Percentiles rank a stretch among this genome's conserved stretches.
Evolutionary conservation across 768 basidiomycete species (phyloP).

Genomic region (Leccinum variicolor): DNA sequence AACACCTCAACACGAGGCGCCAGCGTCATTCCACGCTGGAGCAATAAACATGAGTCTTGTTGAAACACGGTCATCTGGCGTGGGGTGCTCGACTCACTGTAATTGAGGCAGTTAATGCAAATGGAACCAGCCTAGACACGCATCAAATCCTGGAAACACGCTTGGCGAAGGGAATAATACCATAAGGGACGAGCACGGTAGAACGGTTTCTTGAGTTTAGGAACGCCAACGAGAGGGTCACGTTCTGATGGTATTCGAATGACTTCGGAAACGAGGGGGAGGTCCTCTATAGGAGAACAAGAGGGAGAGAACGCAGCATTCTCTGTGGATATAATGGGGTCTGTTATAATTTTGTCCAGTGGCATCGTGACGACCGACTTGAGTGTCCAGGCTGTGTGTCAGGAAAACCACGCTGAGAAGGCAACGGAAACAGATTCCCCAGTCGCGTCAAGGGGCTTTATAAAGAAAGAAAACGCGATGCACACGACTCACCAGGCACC

Average conservation of each 20-base stretch:
- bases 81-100: constrained; percentile 44
- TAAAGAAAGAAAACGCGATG: constrained; percentile 21
- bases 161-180: constrained; percentile 21
- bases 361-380: constrained; percentile 14
- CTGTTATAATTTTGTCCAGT: constrained; percentile 31
- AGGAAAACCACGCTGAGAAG: constrained; percentile 1
- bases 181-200: constrained; percentile 50
- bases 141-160: constrained; percentile 5
- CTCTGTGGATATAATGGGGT: constrained; percentile 35
- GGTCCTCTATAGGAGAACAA: constrained; percentile 19
- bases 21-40: constrained; percentile 75
- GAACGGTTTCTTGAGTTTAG: constrained; percentile 40
- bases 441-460: constrained; percentile 12
- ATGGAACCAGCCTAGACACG: constrained; percentile 61
- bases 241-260: constrained; percentile 28
- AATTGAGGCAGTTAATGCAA: constrained; percentile 61
- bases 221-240: constrained; percentile 29
- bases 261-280: constrained; percentile 7
- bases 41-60: constrained; percentile 8
- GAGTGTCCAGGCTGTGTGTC: background rate
- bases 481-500: constrained; percentile 19
- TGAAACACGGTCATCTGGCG: background rate
- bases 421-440: constrained; percentile 7
- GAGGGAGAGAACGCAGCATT: constrained; percentile 28
- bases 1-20: constrained; percentile 79